These are phyloP conservation scores for Cynanchum wilfordii DNA, from an alignment of 257 asterid species.

Conservation along the genomic window DNA sequence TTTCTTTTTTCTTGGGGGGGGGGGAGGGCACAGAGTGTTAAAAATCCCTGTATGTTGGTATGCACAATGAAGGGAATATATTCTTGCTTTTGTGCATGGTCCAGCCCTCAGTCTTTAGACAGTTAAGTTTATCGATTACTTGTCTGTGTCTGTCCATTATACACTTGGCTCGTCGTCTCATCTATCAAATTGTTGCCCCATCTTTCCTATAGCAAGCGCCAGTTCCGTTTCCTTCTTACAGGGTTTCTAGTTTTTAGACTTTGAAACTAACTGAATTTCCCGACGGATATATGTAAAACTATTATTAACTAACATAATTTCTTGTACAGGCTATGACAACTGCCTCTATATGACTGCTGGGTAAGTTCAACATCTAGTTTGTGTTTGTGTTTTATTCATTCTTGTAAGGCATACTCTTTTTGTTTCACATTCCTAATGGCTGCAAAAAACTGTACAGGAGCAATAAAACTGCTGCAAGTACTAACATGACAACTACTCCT, in stretches of 20 bases:
- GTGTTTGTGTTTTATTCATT: not conserved
- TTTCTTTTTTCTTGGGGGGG: not conserved
- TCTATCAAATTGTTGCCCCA: not conserved
- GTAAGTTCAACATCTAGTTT: slow-evolving; percentile 26
- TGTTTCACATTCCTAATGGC: not conserved
- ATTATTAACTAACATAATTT: not conserved
- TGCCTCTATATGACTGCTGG: slow-evolving; percentile 66
- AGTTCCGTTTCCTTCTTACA: not conserved
- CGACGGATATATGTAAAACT: not conserved
- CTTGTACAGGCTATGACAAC: slow-evolving; percentile 72
- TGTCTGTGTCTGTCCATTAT: not conserved
- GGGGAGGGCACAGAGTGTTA: not conserved
- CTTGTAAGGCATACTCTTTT: not conserved
- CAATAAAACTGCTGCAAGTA: slow-evolving; percentile 46
- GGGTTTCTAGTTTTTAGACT: not conserved
- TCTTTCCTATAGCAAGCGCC: not conserved
- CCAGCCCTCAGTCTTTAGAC: not conserved
- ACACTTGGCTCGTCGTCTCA: not conserved
- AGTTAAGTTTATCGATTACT: not conserved
- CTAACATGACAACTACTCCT: slow-evolving; percentile 33
- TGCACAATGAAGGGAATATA: not conserved
- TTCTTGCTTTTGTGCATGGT: slow-evolving; percentile 1
- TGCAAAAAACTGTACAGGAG: slow-evolving; percentile 34
- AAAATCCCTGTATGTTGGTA: not conserved
- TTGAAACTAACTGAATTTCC: not conserved